Base-by-base conservation (phyloP, 805 yeast species). In the Nakazawaea ernobii region DNA sequence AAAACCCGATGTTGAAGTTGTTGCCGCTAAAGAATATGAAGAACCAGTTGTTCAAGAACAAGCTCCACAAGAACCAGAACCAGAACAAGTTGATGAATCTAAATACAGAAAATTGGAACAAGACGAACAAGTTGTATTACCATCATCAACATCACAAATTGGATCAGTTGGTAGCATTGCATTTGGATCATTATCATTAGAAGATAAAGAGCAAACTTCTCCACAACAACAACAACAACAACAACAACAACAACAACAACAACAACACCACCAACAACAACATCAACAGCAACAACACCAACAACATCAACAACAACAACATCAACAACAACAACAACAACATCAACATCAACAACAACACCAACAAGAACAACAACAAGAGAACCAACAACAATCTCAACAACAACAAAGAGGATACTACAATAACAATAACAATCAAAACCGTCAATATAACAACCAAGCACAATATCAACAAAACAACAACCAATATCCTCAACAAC, bases 161-260 rank as follows among this genome's bases (percentile, higher is more conserved):
- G 64, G 67, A 53, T 51, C 64, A 30, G 68, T 73, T 45, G 76
- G 73, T 32, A 79, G 80, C 49, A 78, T 77, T 43, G 74, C 80
- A 7, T 76, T 77, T 50, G 82, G 81, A 40, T 76, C 80, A 2
- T 69, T 76, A 65, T 60, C 75, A 4, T 61, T 79, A 53, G 66
- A 70, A 45, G 77, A 75, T 38, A 75, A 73, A 42, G 70, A 69
- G 49, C 58, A 63, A 35, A 43, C 20, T 13, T 53, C 49, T 43
- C 52, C 45, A 26, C 47, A 43, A 41, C 54, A 15, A 28, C 53
- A 32, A 40, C 52, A 9, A 9, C 43, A 29, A 5, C 24, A 20
- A 20, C 24, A 20, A 5, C 24, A 20, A 20, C 24, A 20, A 5
- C 24, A 20, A 20, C 24, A 20, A 20, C 24, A 20, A 20, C 24